Percentiles rank a stretch among this genome's conserved stretches.
phyloP scores from a whole-genome alignment of 2,329 filamentous ascomycete species.

The Amylocarpus encephaloides region DNA sequence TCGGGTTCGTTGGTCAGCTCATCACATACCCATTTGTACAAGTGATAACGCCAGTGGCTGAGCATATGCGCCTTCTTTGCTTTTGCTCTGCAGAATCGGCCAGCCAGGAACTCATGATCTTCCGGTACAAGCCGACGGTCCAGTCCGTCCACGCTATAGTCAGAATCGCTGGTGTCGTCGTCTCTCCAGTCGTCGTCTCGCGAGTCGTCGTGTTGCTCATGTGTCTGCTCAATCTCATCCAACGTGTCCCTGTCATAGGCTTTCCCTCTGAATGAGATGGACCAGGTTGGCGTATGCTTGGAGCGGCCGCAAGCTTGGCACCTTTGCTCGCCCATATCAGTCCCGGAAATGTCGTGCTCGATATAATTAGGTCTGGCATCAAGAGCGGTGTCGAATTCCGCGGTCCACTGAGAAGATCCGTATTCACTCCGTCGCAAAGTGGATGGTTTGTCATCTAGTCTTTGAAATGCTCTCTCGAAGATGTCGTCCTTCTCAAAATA shows the following conservation, averaged over 20 bases:
- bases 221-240: conserved; percentile 51
- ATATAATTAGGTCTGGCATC: conserved; percentile 56
- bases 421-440: conserved; percentile 64
- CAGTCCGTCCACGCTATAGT: conserved; percentile 38
- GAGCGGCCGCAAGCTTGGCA: conserved; percentile 57
- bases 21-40: conserved; percentile 65
- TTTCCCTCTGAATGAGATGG: conserved; percentile 56
- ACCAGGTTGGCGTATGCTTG: conserved; percentile 60
- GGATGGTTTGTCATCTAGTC: conserved; percentile 63
- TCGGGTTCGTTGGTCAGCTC: conserved; percentile 54
- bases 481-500: conserved; percentile 58
- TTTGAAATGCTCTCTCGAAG: conserved; percentile 63
- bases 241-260: conserved; percentile 62
- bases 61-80: conserved; percentile 66
- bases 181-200: conserved; percentile 36
- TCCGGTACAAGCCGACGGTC: conserved; percentile 40
- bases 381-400: conserved; percentile 59
- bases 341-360: conserved; percentile 9
- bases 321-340: conserved; percentile 36
- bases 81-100: conserved; percentile 50
- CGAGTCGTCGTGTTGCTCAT: conserved; percentile 35
- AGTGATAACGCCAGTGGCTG: conserved; percentile 67
- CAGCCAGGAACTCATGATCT: conserved; percentile 28
- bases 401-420: conserved; percentile 63
- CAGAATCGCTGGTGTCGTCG: conserved; percentile 23